These are phyloP conservation scores for Umbilicus rupestris DNA, from an alignment of 164 flowering plant species.

Conservation along the genomic window DNA sequence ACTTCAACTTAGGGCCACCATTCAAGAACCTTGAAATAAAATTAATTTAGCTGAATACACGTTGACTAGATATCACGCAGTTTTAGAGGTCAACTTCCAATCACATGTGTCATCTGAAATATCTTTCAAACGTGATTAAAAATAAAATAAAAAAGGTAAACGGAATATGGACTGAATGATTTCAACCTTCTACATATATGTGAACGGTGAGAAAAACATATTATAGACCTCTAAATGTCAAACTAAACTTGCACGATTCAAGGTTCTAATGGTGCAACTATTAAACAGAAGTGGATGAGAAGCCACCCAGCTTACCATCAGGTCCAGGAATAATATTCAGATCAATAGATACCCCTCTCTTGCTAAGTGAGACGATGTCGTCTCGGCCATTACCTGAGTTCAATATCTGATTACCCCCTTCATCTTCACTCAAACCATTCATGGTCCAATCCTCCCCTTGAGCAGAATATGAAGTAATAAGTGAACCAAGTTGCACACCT, in stretches of 20 bases:
- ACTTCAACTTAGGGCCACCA: not conserved
- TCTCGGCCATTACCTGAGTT: constrained; percentile 5
- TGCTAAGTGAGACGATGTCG: constrained; percentile 6
- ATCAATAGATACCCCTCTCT: constrained; percentile 9
- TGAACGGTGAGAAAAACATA: too few relatives aligned
- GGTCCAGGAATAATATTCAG: not conserved
- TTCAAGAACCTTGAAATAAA: not conserved
- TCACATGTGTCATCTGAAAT: too few relatives aligned
- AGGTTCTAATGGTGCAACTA: too few relatives aligned
- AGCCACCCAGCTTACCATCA: constrained; percentile 3
- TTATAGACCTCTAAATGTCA: too few relatives aligned
- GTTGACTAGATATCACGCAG: not conserved
- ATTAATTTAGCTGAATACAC: too few relatives aligned
- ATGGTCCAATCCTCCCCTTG: not conserved
- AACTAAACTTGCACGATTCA: too few relatives aligned
- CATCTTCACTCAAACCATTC: constrained; percentile 5
- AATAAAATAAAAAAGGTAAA: too few relatives aligned
- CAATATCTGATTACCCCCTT: constrained; percentile 5
- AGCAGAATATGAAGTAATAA: not conserved
- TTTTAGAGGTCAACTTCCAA: too few relatives aligned
- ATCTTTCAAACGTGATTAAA: too few relatives aligned
- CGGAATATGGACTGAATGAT: too few relatives aligned
- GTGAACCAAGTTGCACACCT: constrained; percentile 5
- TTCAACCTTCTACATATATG: too few relatives aligned
- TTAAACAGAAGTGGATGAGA: not conserved